Evolutionary conservation across 352 stramenopile species (phyloP).

Genomic region (Phytophthora vignae): DNA sequence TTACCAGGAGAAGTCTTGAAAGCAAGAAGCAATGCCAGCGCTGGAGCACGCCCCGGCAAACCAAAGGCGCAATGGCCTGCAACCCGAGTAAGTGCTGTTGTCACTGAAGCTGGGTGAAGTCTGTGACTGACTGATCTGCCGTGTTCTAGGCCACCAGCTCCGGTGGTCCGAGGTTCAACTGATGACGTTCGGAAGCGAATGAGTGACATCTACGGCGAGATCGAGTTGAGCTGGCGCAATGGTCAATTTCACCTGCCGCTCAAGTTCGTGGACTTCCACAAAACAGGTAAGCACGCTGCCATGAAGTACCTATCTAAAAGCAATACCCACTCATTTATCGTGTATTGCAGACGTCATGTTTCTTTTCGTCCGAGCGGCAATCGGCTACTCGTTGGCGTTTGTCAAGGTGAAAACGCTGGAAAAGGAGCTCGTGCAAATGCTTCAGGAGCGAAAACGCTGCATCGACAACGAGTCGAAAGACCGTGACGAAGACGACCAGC

Average conservation of each 20-base stretch:
- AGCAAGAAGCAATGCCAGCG: constrained; percentile 12
- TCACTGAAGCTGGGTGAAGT: not conserved
- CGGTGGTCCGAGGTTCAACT: constrained; percentile 28
- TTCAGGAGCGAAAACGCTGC: constrained; percentile 38
- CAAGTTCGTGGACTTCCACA: constrained; percentile 78
- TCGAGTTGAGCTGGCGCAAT: constrained; percentile 55
- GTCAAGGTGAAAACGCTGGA: constrained; percentile 65
- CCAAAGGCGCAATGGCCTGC: constrained; percentile 8
- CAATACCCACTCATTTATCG: not conserved
- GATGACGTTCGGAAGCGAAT: constrained; percentile 60
- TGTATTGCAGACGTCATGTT: constrained; percentile 68
- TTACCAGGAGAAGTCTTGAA: constrained; percentile 8
- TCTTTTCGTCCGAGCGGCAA: constrained; percentile 68
- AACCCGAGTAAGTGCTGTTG: constrained; percentile 22
- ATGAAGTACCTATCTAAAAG: not conserved
- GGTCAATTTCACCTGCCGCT: constrained; percentile 64
- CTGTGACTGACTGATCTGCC: not conserved
- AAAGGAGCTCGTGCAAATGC: constrained; percentile 41
- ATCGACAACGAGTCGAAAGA: constrained; percentile 26
- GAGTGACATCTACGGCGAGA: constrained; percentile 71
- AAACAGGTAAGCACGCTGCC: constrained; percentile 39
- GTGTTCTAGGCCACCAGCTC: constrained; percentile 18
- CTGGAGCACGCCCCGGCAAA: not conserved
- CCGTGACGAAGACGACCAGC: constrained; percentile 36
- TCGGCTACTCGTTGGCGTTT: constrained; percentile 72